Evolutionary conservation across 2,329 filamentous ascomycete species (phyloP), one percentile per base, ranked within the genome.

Genomic region (Cordyceps cicadae): DNA sequence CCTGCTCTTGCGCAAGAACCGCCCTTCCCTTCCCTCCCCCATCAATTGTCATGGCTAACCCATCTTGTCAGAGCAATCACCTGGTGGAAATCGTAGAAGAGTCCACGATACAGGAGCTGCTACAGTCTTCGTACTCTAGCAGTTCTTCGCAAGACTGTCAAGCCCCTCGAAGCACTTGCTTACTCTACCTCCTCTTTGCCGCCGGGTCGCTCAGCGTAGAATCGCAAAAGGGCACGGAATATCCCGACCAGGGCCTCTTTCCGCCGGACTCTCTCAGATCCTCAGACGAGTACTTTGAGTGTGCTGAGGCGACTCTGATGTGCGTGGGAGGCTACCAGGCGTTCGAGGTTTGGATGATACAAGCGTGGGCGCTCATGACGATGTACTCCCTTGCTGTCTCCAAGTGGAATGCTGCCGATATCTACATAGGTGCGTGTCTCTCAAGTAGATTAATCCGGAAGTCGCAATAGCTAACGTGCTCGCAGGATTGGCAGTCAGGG

Each of bases 301-400:
- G 80, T 63, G 85, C 85, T 5, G 84, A 81, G 64, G 76, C 74
- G 48, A 72, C 87, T 17, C 73, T 73, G 19, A 74, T 79, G 51
- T 72, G 75, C 1, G 69, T 75, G 1, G 70, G 72, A 3, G 77
- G 82, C 0, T 80, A 86, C 53, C 84, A 87, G 66, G 81, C 87
- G 66, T 81, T 80, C 24, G 81, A 86, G 60, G 81, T 88, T 62
- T 87, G 84, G 81, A 83, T 83, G 14, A 78, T 88, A 52, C 85
- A 88, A 67, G 83, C 84, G 2, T 72, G 87, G 49, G 72, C 83
- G 0, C 71, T 89, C 41, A 87, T 88, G 81, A 78, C 85, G 0
- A 70, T 87, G 2, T 89, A 87, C 66, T 84, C 82, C 79, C 71
- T 88, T 17, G 77, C 80, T 2, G 77, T 84, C 15, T 84, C 84